Evolutionary conservation across 225 moss, liverwort and hornwort genomes (phyloP).

Genomic region (Polytrichum commune): DNA sequence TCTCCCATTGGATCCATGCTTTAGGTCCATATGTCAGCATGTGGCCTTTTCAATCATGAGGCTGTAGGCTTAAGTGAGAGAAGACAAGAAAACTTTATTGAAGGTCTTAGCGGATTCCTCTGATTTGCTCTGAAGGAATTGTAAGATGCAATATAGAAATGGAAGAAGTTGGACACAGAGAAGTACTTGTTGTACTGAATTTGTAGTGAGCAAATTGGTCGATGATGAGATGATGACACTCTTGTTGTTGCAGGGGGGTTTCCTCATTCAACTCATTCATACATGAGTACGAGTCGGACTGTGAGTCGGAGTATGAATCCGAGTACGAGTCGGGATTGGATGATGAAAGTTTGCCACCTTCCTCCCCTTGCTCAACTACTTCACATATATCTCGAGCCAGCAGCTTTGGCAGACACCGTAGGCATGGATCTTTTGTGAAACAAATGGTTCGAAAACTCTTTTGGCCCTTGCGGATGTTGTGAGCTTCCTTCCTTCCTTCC

Average conservation of each 20-base stretch:
- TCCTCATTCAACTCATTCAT: slow-evolving; percentile 84
- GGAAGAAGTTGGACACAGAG: no score
- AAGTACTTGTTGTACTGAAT: no score
- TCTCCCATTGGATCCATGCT: no score
- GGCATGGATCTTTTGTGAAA: slow-evolving; percentile 38
- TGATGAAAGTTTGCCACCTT: slow-evolving; percentile 41
- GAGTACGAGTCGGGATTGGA: slow-evolving; percentile 50
- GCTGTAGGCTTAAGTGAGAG: no score
- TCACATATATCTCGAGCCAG: slow-evolving; percentile 52
- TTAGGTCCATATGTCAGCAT: no score
- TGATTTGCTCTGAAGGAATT: background rate
- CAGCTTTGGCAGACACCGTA: slow-evolving; percentile 49
- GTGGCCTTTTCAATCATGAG: no score
- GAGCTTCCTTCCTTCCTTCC: background rate
- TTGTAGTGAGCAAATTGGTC: no score
- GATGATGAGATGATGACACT: background rate
- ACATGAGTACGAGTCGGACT: slow-evolving; percentile 61
- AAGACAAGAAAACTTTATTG: background rate
- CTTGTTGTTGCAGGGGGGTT: slow-evolving; percentile 56
- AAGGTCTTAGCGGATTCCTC: background rate
- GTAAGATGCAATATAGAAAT: no score
- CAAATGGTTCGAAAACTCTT: slow-evolving; percentile 45
- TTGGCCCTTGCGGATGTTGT: slow-evolving; percentile 63
- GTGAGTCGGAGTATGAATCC: slow-evolving; percentile 41
- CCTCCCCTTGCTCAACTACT: slow-evolving; percentile 52